Conservation (phyloP, 1,139 yeast species). For the Magnusiomyces ingens region DNA sequence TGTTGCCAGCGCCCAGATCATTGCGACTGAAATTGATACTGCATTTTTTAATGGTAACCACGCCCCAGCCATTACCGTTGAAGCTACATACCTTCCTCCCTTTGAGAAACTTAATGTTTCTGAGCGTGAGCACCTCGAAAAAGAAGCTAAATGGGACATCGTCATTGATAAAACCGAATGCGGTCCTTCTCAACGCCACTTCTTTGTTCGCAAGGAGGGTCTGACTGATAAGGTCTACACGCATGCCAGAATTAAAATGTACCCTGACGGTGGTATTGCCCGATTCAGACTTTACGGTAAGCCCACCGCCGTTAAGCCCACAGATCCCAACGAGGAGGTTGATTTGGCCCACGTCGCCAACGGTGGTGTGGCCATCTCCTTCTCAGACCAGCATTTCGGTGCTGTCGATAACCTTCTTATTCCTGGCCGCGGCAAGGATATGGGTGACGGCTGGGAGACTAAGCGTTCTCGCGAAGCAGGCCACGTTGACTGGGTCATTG, state of each 20-base stretch:
- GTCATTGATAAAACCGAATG: constrained; percentile 68
- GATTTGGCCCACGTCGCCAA: constrained; percentile 78
- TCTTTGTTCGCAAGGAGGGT: constrained; percentile 50
- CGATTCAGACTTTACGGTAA: constrained; percentile 82
- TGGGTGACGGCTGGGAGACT: constrained; percentile 99
- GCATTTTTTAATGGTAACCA: constrained; percentile 92
- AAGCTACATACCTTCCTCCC: constrained; percentile 44
- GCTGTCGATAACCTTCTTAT: constrained; percentile 78
- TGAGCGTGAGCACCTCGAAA: constrained; percentile 28
- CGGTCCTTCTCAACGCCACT: constrained; percentile 83
- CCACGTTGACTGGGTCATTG: constrained; percentile 85
- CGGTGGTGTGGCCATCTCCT: constrained; percentile 82
- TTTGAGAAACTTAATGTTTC: constrained; percentile 19
- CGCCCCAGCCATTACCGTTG: constrained; percentile 84
- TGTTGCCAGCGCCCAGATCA: constrained; percentile 68
- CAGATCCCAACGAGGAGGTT: constrained; percentile 40
- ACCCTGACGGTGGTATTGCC: constrained; percentile 97
- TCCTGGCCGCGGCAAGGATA: constrained; percentile 91
- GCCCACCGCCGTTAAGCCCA: constrained; percentile 60
- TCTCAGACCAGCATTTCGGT: constrained; percentile 91
- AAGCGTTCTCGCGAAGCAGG: constrained; percentile 74
- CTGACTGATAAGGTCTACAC: constrained; percentile 60
- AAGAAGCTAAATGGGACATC: constrained; percentile 52
- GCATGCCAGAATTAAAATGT: constrained; percentile 80
- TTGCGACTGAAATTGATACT: constrained; percentile 86